Conservation (phyloP, 805 yeast genomes). For the Cyberlindnera mycetangii region DNA sequence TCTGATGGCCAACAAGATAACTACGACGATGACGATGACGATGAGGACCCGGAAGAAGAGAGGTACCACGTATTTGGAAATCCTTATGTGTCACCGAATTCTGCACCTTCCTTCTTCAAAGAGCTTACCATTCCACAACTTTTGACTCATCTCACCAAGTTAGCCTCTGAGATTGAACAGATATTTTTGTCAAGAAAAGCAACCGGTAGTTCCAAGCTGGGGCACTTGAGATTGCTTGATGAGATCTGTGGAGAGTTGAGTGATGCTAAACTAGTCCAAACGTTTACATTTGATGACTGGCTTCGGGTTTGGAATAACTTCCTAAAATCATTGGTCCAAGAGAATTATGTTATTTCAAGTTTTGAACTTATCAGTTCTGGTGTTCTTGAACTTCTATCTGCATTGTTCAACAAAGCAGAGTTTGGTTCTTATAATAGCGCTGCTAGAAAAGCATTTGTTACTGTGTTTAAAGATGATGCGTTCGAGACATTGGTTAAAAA, state of each 20-base stretch:
- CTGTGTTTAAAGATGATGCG: conserved; percentile 35
- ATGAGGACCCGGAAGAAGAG: background rate
- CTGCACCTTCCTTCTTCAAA: conserved; percentile 9
- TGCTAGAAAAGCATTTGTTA: conserved; percentile 44
- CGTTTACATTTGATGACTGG: conserved; percentile 31
- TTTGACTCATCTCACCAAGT: conserved; percentile 12
- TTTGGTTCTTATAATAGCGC: conserved; percentile 30
- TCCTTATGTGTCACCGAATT: background rate
- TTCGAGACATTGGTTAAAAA: conserved; percentile 48
- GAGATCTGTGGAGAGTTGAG: conserved; percentile 20
- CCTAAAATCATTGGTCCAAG: conserved; percentile 32
- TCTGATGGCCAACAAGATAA: background rate
- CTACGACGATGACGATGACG: background rate
- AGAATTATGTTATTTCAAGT: conserved; percentile 49
- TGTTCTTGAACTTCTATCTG: conserved; percentile 43
- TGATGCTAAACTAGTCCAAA: conserved; percentile 5
- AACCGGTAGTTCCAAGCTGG: conserved; percentile 23
- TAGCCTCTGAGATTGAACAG: conserved; percentile 30
- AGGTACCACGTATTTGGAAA: background rate
- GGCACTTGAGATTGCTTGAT: conserved; percentile 30
- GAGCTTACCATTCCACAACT: conserved; percentile 5
- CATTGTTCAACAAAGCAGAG: conserved; percentile 31
- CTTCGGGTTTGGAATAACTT: conserved; percentile 37
- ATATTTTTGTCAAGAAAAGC: conserved; percentile 28
- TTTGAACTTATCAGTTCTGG: conserved; percentile 76